A percentile compares a stretch with the other conserved stretches of the same genome.
phyloP scores from a whole-genome alignment of 352 stramenopile genomes.

The Phytophthora macrochlamydospora region DNA sequence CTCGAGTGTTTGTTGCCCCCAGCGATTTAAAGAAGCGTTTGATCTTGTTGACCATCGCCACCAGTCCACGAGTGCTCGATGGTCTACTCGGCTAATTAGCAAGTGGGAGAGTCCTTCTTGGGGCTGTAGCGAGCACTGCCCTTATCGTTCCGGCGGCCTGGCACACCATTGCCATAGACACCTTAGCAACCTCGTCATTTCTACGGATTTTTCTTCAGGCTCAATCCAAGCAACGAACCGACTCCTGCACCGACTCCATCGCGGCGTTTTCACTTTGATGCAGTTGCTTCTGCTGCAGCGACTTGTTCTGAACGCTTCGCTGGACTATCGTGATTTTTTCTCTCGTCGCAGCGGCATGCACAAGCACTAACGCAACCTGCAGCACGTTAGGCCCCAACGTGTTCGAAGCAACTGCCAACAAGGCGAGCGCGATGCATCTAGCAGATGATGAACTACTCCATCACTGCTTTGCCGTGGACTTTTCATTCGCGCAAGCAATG shows the following conservation, averaged over 20 bases:
- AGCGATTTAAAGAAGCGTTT: conserved; percentile 56
- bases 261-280: background rate
- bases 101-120: conserved; percentile 8
- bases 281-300: too few species aligned
- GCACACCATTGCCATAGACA: background rate
- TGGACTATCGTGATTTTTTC: background rate
- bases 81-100: conserved; percentile 14
- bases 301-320: background rate
- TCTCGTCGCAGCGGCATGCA: background rate
- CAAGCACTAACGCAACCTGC: too few species aligned
- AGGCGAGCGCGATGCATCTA: too few species aligned
- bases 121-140: too few species aligned
- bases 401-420: too few species aligned
- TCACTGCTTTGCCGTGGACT: too few species aligned
- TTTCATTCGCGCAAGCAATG: too few species aligned
- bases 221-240: background rate
- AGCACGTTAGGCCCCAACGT: too few species aligned
- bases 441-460: too few species aligned
- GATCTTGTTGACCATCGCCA: conserved; percentile 57
- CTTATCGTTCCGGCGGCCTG: too few species aligned
- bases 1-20: conserved; percentile 40
- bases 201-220: background rate
- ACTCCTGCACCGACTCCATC: background rate
- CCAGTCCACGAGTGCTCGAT: background rate
- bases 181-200: background rate